phyloP scores from a whole-genome alignment of 108 stramenopile species.

The Halocafeteria seosinensis region DNA sequence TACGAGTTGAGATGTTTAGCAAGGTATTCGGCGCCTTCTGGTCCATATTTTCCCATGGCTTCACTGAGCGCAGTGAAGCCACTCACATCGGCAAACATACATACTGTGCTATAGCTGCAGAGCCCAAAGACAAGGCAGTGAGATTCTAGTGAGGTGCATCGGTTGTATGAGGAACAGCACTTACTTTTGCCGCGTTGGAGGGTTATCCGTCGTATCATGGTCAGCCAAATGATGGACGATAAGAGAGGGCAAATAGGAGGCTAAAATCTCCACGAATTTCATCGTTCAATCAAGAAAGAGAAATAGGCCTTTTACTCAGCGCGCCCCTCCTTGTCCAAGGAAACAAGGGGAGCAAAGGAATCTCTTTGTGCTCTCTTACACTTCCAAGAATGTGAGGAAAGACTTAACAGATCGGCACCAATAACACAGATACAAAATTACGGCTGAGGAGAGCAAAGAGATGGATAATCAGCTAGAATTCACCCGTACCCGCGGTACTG shows the following conservation, averaged over 20 bases:
- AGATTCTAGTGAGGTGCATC: background rate
- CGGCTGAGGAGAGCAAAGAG: no score
- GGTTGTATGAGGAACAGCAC: background rate
- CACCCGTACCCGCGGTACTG: no score
- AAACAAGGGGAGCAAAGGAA: no score
- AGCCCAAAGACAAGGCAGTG: background rate
- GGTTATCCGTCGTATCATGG: background rate
- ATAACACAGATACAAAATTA: no score
- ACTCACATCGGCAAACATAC: constrained; percentile 37
- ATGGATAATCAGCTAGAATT: no score
- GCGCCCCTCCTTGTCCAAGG: no score
- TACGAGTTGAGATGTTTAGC: constrained; percentile 38
- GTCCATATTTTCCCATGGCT: constrained; percentile 24
- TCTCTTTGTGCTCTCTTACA: no score
- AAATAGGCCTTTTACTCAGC: no score
- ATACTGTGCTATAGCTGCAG: constrained; percentile 30
- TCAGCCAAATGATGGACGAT: constrained; percentile 15
- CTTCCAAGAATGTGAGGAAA: no score
- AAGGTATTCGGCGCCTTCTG: constrained; percentile 33
- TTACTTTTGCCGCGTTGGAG: background rate
- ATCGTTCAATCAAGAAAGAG: no score
- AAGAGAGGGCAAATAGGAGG: constrained; percentile 20
- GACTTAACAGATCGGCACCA: no score
- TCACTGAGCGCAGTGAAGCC: constrained; percentile 36
- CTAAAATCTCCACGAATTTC: constrained; percentile 20